phyloP scores from a whole-genome alignment of 23 red algal species.

The Gracilaria gracilis region DNA sequence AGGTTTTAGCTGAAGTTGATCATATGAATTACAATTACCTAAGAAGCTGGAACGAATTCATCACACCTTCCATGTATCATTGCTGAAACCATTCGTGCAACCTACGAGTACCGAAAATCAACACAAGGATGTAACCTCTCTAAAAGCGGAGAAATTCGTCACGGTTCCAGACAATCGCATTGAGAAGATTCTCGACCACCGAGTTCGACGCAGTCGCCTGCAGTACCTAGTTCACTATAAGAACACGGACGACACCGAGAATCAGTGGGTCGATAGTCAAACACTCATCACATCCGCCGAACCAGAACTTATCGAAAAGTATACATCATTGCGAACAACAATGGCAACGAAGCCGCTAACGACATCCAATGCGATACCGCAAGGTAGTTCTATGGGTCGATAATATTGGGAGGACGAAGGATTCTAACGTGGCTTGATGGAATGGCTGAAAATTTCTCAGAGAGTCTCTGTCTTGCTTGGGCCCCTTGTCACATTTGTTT shows the following conservation, averaged over 20 bases:
- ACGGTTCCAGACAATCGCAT: not conserved
- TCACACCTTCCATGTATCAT: not conserved
- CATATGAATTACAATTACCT: not conserved
- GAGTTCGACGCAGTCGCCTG: not conserved
- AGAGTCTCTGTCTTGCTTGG: not conserved
- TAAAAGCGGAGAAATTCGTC: not conserved
- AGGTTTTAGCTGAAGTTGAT: not conserved
- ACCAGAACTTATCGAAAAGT: not conserved
- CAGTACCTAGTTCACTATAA: constrained; percentile 16
- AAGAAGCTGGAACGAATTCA: not conserved
- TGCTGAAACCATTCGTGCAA: not conserved
- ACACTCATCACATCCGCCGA: not conserved
- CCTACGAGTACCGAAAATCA: not conserved
- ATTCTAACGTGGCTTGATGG: not conserved
- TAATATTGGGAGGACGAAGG: not conserved
- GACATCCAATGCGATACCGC: not conserved
- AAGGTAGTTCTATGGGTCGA: not conserved
- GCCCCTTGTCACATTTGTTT: not conserved
- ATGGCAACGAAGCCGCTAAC: not conserved
- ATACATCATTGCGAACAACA: not conserved
- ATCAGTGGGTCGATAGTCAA: constrained; percentile 5
- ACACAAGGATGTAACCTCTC: not conserved
- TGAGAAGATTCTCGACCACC: not conserved
- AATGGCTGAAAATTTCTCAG: not conserved
- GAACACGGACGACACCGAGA: constrained; percentile 5